These are phyloP conservation scores for Xylaria longipes DNA, from an alignment of 495 filamentous ascomycete species.

Conservation along the genomic window DNA sequence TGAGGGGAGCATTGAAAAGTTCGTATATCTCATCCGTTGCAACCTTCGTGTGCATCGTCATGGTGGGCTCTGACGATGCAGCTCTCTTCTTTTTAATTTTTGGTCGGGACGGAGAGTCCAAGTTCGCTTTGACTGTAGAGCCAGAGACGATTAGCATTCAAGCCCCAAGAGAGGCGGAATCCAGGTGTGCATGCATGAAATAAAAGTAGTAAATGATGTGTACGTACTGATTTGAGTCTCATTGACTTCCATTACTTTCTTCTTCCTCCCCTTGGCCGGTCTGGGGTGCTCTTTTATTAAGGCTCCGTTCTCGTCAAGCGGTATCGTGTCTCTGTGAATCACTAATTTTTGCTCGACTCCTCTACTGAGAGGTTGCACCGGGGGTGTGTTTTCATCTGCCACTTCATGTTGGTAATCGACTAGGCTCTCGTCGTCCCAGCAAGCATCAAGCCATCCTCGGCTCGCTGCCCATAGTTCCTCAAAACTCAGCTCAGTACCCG, in stretches of 20 bases:
- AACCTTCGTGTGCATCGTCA: conserved; percentile 95
- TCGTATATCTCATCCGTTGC: conserved; percentile 97
- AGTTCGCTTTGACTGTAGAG: conserved; percentile 81
- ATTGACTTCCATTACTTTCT: conserved; percentile 78
- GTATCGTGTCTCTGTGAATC: conserved; percentile 51
- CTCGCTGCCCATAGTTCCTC: conserved; percentile 86
- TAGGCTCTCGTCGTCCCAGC: conserved; percentile 66
- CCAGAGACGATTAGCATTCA: conserved; percentile 15
- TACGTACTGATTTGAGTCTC: conserved; percentile 84
- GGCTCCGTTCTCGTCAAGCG: conserved; percentile 60
- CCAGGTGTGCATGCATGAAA: background rate
- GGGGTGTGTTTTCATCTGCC: conserved; percentile 34
- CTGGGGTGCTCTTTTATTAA: conserved; percentile 42
- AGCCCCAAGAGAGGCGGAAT: conserved; percentile 1
- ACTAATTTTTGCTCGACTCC: conserved; percentile 49
- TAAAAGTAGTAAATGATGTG: background rate
- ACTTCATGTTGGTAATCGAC: conserved; percentile 14
- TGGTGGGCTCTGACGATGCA: conserved; percentile 76
- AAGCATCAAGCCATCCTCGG: conserved; percentile 75
- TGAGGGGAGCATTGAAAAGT: conserved; percentile 91
- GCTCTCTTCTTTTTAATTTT: conserved; percentile 72
- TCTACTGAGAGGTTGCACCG: conserved; percentile 35
- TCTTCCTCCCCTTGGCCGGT: conserved; percentile 57
- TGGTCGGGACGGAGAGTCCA: conserved; percentile 81
- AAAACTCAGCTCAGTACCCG: conserved; percentile 77